Percentiles rank a stretch among this genome's conserved stretches.
Conservation (phyloP, 768 basidiomycete genomes). For the Tubosaeta sp. region DNA sequence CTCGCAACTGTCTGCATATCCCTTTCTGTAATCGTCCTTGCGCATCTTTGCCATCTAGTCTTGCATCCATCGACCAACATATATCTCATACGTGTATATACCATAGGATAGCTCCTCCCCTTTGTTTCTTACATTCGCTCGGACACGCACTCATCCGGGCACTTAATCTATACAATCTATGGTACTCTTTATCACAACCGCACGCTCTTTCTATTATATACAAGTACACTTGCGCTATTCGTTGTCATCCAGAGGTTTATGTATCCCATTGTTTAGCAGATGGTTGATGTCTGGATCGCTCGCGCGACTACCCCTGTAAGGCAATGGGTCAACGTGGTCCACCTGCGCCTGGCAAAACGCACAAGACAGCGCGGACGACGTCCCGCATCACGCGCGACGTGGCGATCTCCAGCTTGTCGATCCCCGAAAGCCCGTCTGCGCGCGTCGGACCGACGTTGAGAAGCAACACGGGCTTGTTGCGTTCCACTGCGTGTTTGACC, state of each 20-base stretch:
- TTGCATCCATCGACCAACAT: constrained; percentile 16
- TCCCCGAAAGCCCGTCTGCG: constrained; percentile 62
- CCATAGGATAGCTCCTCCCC: constrained; percentile 1
- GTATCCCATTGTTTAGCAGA: constrained; percentile 58
- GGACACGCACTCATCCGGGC: constrained; percentile 19
- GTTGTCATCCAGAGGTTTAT: constrained; percentile 42
- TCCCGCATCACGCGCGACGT: constrained; percentile 71
- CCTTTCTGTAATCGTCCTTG: constrained; percentile 22
- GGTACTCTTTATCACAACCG: constrained; percentile 21
- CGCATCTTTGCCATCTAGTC: constrained; percentile 15
- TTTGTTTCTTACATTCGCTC: constrained; percentile 18
- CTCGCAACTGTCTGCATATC: constrained; percentile 21
- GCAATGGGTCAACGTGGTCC: constrained; percentile 1
- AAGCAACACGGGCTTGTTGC: constrained; percentile 73
- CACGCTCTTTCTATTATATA: constrained; percentile 3
- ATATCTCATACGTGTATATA: constrained; percentile 28
- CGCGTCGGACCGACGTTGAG: constrained; percentile 88
- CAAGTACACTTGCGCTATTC: constrained; percentile 8
- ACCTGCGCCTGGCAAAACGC: constrained; percentile 25
- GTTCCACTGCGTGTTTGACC: constrained; percentile 72
- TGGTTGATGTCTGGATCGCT: constrained; percentile 42
- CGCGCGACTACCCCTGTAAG: constrained; percentile 43
- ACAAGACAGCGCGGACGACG: constrained; percentile 60
- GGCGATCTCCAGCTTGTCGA: constrained; percentile 77
- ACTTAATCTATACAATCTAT: constrained; percentile 23